Evolutionary conservation across 495 filamentous ascomycete genomes (phyloP), one percentile per base, ranked within the genome.

Genomic region (Astrocystis sublimbata): DNA sequence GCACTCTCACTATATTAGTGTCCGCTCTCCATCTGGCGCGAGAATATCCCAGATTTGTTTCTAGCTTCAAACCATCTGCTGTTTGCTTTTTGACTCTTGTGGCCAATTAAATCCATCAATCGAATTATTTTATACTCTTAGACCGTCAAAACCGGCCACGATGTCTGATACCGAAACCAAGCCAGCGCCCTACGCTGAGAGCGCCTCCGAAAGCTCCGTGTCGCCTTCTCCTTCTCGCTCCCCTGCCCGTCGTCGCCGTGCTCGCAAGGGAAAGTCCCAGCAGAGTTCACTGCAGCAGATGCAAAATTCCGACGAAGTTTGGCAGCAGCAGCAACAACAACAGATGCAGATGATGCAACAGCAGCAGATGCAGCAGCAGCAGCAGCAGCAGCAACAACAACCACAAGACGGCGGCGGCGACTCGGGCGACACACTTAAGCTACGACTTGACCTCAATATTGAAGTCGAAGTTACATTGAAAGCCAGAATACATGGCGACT

Each of bases 401-500:
- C 58, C 66, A 36, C 63, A 65, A 28, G 79, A 53, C 62, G 73
- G 42, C n/a, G 35, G 70, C 6, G 65, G 66, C 0, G 75, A 73
- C 19, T 80, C 81, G 30, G 80, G 75, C 9, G 87, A 92, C 67
- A 87, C 91, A 67, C 71, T 94, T 58, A 75, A 85, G 41, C 70
- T 94, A 68, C 78, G 90, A 58, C 72, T 96, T 63, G 90, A 93
- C 71, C 69, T 93, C 38, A 92, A 93, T 75, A 72, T 96, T 35
- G 90, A 93, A 69, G 85, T 93, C 65, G 88, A 93, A 76, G 84
- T 96, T 26, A 85, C 91, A 65, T 78, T 96, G 21, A 91, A 92
- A 79, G 91, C 91, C 6, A 92, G 90, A 77, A 91, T 96, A 70
- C 87, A 92, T 67, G 89, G 91, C 68, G 91, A 93, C 81, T 75